Conservation (phyloP, 306 rosid species). For the Elaeagnus macrophylla region DNA sequence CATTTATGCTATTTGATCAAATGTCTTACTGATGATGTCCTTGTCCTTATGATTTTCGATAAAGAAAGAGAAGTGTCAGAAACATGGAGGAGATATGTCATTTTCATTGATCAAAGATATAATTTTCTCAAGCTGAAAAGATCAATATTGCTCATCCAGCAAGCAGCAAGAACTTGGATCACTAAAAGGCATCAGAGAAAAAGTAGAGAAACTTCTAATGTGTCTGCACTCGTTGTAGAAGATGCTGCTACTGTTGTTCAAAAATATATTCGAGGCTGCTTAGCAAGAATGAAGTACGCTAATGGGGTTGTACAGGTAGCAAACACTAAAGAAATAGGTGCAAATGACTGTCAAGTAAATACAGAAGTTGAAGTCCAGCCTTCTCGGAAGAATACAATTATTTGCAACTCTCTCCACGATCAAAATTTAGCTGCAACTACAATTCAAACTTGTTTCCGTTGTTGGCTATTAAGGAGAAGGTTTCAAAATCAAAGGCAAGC, state of each 20-base stretch:
- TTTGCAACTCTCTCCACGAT: slow-evolving; percentile 21
- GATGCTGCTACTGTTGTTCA: slow-evolving; percentile 43
- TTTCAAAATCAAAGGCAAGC: slow-evolving; percentile 46
- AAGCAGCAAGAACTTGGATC: slow-evolving; percentile 47
- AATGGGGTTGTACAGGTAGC: slow-evolving; percentile 25
- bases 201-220: slow-evolving; percentile 13
- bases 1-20: slow-evolving; percentile 9
- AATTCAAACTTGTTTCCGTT: slow-evolving; percentile 52
- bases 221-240: slow-evolving; percentile 15
- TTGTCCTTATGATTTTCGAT: slow-evolving; percentile 13
- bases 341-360: slow-evolving; percentile 25
- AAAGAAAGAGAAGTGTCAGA: slow-evolving; percentile 36
- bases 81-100: slow-evolving; percentile 13
- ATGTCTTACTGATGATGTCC: slow-evolving; percentile 15
- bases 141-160: slow-evolving; percentile 39
- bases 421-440: slow-evolving; percentile 41
- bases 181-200: slow-evolving; percentile 27
- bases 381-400: slow-evolving; percentile 39
- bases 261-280: slow-evolving; percentile 48
- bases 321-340: slow-evolving; percentile 23
- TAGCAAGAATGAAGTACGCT: slow-evolving; percentile 32
- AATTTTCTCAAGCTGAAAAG: slow-evolving; percentile 10
- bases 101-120: slow-evolving; percentile 9
- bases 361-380: slow-evolving; percentile 42
- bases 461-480: slow-evolving; percentile 52